phyloP scores from a whole-genome alignment of 2,329 filamentous ascomycete genomes.

The Neofusicoccum parvum region DNA sequence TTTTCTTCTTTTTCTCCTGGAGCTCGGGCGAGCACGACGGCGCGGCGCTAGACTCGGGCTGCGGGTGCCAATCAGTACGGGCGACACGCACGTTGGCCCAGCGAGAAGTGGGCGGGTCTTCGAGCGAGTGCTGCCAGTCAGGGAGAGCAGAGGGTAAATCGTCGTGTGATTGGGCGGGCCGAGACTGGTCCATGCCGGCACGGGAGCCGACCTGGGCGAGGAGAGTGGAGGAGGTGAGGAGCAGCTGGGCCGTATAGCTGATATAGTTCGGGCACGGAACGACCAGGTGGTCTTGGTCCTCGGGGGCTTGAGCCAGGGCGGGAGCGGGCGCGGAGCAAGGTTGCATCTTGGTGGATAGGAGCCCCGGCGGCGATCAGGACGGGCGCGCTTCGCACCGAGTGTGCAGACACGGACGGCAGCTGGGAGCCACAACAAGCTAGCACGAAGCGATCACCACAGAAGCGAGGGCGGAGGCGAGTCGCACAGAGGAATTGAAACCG shows the following conservation, averaged over 20 bases:
- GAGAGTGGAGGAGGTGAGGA: slow-evolving; percentile 17
- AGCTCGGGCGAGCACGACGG: not conserved
- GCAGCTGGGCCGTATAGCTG: slow-evolving; percentile 21
- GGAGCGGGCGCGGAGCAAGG: slow-evolving; percentile 18
- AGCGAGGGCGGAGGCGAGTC: slow-evolving; percentile 19
- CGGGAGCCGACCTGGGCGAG: slow-evolving; percentile 17
- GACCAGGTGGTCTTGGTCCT: not conserved
- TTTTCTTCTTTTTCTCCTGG: not conserved
- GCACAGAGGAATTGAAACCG: slow-evolving; percentile 6
- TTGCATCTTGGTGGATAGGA: slow-evolving; percentile 15
- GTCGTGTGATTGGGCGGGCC: slow-evolving; percentile 5
- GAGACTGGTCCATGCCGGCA: slow-evolving; percentile 18
- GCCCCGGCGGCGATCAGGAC: slow-evolving; percentile 17
- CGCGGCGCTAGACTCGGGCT: not conserved
- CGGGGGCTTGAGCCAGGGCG: not conserved
- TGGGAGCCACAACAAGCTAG: not conserved
- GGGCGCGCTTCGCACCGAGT: slow-evolving; percentile 5
- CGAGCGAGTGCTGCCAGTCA: not conserved
- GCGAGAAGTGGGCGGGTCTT: slow-evolving; percentile 4
- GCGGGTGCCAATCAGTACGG: not conserved
- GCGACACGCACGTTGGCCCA: slow-evolving; percentile 9
- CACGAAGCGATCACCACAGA: slow-evolving; percentile 6
- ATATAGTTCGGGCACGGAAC: slow-evolving; percentile 18
- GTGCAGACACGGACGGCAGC: not conserved
- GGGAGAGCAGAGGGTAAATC: not conserved